A percentile compares a stretch with the other conserved stretches of the same genome.
phyloP scores from a whole-genome alignment of 2,329 filamentous ascomycete species.

The Diaporthe citrichinensis region DNA sequence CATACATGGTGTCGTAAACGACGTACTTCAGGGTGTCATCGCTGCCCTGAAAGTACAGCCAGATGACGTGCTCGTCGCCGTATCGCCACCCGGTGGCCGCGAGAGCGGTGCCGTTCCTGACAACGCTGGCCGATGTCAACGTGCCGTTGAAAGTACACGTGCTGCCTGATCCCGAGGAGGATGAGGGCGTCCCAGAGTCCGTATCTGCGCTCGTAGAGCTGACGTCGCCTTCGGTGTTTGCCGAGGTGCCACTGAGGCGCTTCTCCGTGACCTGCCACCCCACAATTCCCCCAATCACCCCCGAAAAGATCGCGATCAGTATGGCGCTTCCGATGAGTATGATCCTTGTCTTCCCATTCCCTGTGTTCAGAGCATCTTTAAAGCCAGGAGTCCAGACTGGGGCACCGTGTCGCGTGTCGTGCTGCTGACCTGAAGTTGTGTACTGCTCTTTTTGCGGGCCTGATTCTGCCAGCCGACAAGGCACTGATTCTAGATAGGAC shows the following conservation, averaged over 20 bases:
- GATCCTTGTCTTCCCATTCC: neutral
- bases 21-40: neutral
- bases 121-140: conserved; percentile 2
- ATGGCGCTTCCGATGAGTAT: neutral
- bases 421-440: neutral
- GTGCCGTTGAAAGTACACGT: neutral
- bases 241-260: neutral
- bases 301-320: conserved; percentile 12
- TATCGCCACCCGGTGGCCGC: conserved; percentile 25
- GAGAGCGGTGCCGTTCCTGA: conserved; percentile 13
- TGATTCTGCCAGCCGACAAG: neutral
- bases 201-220: neutral
- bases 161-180: neutral
- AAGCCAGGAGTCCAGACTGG: neutral
- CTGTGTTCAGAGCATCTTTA: neutral
- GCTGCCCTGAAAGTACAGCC: conserved; percentile 9
- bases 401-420: neutral
- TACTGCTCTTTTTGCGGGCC: neutral
- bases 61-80: conserved; percentile 17
- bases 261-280: conserved; percentile 16
- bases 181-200: neutral
- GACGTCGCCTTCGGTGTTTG: neutral
- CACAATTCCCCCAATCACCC: conserved; percentile 2
- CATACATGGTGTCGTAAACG: conserved; percentile 17
- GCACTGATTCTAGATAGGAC: conserved; percentile 1